These are phyloP conservation scores for Syncephalastrum racemosum DNA, from an alignment of 371 early-diverging fungal species.

Conservation along the genomic window DNA sequence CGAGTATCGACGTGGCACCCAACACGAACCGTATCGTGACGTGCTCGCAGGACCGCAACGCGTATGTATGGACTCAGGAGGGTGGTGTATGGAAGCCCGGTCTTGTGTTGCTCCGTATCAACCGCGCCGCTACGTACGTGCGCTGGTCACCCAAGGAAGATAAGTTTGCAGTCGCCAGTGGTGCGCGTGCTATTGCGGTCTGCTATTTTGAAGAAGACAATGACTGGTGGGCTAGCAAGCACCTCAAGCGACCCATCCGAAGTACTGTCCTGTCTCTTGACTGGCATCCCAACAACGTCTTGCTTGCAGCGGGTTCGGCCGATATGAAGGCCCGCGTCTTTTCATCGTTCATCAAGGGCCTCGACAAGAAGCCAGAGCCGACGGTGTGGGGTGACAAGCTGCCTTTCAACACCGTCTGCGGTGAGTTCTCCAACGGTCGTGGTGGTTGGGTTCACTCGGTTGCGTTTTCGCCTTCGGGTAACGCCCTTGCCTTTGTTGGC, in stretches of 20 bases:
- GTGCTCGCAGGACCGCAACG: conserved; percentile 97
- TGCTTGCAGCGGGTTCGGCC: conserved; percentile 92
- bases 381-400: conserved; percentile 93
- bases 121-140: conserved; percentile 95
- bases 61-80: conserved; percentile 95
- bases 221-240: conserved; percentile 97
- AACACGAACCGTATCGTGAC: conserved; percentile 94
- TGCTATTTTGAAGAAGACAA: conserved; percentile 96
- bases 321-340: conserved; percentile 97
- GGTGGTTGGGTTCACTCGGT: conserved; percentile 95
- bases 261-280: conserved; percentile 88
- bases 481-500: conserved; percentile 83
- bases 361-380: conserved; percentile 86
- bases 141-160: conserved; percentile 96
- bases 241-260: conserved; percentile 91
- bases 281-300: conserved; percentile 97
- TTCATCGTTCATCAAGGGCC: conserved; percentile 93
- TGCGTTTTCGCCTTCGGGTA: conserved; percentile 91
- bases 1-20: conserved; percentile 96
- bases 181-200: conserved; percentile 86
- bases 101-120: conserved; percentile 91
- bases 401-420: conserved; percentile 92
- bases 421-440: conserved; percentile 77
- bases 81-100: conserved; percentile 86
- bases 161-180: conserved; percentile 98